Base-by-base conservation (phyloP, 2,329 filamentous ascomycete genomes). In the Pseudogymnoascus sp. region DNA sequence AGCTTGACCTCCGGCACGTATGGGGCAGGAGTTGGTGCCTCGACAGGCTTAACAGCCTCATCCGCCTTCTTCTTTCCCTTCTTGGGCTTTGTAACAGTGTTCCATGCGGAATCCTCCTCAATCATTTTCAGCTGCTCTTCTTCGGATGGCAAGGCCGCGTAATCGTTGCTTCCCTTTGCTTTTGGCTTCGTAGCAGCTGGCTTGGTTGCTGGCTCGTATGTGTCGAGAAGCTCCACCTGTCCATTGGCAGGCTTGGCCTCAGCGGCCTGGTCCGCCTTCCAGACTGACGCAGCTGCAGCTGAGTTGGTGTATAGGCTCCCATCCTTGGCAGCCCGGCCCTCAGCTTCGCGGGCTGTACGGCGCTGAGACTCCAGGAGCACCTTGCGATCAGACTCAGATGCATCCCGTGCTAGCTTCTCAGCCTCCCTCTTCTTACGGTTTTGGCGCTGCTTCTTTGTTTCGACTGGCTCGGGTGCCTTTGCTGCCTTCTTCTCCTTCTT, bases 371-470 rank as follows among this genome's bases (percentile, higher is more conserved):
- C 92, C 69, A 90, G 79, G 63, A 89, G 80, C 37, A 78, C 78
- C 77, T 90, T 89, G 70, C 92, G 87, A 70, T 89, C 81, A 71
- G 86, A 84, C 77, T 97, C 92, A 0, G 88, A 85, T 68, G 89
- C 88, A 71, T 92, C 87, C 30, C 89, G 86, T 62, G 84, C 81
- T 30, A 81, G 79, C 80, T 90, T 94, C 70, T 86, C 86, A 62
- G 86, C 87, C 76, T 96, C 92, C 37, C 84, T 86, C 85, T 96
- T 97, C 78, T 88, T 86, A 67, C 87, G 85, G 78, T 96, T 94
- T 79, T 97, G 92, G 63, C 92, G 87, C 78, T 96, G 90, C 81
- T 97, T 97, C 87, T 97, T 97, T 18, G 88, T 89, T 79, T 96
- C 89, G 16, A 82, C 83, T 57, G 83, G 81, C 73, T 90, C 86